phyloP scores from a whole-genome alignment of 352 stramenopile species.

The Phytophthora europaea region DNA sequence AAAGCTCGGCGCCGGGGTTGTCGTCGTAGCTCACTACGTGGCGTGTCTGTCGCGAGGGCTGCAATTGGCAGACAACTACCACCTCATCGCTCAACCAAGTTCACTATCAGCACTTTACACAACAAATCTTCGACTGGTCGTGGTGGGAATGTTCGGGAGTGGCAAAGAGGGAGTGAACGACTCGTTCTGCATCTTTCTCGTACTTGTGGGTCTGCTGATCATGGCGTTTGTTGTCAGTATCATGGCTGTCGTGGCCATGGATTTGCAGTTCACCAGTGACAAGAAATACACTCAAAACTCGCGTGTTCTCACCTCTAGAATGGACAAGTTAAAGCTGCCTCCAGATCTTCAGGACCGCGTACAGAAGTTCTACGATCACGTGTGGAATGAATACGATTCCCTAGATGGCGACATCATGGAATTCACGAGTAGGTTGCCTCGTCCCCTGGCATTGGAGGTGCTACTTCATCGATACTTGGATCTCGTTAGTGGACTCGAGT shows the following conservation, averaged over 20 bases:
- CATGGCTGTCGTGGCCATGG: background rate
- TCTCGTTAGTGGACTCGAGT: background rate
- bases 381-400: background rate
- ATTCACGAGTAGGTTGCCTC: background rate
- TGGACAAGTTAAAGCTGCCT: background rate
- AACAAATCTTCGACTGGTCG: background rate
- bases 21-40: background rate
- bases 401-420: background rate
- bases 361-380: background rate
- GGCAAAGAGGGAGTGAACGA: background rate
- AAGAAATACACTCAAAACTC: background rate
- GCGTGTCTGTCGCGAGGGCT: background rate
- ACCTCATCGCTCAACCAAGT: background rate
- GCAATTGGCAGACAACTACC: background rate
- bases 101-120: constrained; percentile 1
- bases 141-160: background rate
- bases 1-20: background rate
- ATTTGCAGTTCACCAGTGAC: background rate
- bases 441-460: background rate
- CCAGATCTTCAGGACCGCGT: background rate
- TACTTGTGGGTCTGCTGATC: background rate
- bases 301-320: background rate
- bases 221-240: background rate
- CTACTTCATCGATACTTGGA: background rate
- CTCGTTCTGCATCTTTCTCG: background rate